A percentile compares a stretch with the other conserved stretches of the same genome.
phyloP scores from a whole-genome alignment of 2,329 filamentous ascomycete genomes.

The Colletotrichum plurivorum region DNA sequence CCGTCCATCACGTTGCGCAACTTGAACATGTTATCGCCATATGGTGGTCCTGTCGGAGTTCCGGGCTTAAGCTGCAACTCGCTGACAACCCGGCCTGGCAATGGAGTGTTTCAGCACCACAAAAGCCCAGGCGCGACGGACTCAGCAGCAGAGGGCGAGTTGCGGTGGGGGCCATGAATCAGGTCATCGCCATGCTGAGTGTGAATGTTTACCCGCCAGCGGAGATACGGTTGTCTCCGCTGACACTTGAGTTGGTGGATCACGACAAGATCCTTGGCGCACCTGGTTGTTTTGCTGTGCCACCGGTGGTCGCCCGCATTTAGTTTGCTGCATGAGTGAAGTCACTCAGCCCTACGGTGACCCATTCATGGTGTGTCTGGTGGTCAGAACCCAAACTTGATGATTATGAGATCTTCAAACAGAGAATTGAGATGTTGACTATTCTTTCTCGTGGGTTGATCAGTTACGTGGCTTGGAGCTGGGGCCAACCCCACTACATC shows the following conservation, averaged over 20 bases:
- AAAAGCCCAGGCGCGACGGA: neutral
- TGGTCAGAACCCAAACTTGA: too few relatives aligned
- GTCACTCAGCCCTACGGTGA: too few relatives aligned
- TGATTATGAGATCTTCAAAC: too few relatives aligned
- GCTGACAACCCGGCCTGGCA: conserved; percentile 7
- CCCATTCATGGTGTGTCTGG: too few relatives aligned
- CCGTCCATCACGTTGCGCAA: neutral
- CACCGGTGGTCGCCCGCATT: too few relatives aligned
- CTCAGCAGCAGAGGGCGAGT: neutral
- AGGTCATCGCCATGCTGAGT: neutral
- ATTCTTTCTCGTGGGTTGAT: too few relatives aligned
- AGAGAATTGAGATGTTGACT: too few relatives aligned
- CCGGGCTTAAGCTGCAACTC: conserved; percentile 13
- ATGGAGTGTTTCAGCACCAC: neutral
- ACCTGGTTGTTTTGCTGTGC: too few relatives aligned
- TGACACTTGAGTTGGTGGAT: neutral
- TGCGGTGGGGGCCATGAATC: neutral
- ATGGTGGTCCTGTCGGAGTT: conserved; percentile 2
- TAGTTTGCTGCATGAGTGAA: too few relatives aligned
- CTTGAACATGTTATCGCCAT: neutral
- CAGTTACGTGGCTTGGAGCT: too few relatives aligned
- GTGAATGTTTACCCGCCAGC: neutral
- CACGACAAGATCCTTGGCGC: neutral
- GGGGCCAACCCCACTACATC: too few relatives aligned
- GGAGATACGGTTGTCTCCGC: neutral